These are phyloP conservation scores for Juglanconis oblonga DNA, from an alignment of 2,329 filamentous ascomycete genomes.

Conservation along the genomic window DNA sequence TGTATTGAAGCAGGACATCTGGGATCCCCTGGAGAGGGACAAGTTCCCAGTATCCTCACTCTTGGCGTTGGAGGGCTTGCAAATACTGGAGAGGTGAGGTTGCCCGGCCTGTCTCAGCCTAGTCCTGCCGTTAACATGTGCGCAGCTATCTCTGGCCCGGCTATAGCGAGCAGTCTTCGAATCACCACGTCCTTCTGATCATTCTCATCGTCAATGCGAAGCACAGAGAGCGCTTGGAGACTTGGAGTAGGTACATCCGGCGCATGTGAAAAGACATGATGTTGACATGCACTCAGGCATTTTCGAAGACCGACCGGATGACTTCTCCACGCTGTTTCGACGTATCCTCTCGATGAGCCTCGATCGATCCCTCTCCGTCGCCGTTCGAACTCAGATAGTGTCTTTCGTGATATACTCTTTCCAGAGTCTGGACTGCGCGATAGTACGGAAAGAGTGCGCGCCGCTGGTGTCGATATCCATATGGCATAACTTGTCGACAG, in stretches of 20 bases:
- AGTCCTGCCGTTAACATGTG: conserved; percentile 23
- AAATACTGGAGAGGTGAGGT: conserved; percentile 75
- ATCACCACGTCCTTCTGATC: conserved; percentile 86
- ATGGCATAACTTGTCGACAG: conserved; percentile 88
- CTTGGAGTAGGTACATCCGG: conserved; percentile 66
- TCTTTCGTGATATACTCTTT: conserved; percentile 89
- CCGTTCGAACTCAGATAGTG: conserved; percentile 77
- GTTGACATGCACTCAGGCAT: conserved; percentile 48
- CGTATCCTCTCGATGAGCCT: conserved; percentile 85
- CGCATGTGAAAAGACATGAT: neutral
- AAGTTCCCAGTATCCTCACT: conserved; percentile 75
- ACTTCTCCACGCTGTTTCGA: conserved; percentile 87
- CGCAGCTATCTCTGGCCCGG: conserved; percentile 88
- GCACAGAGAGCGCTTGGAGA: conserved; percentile 78
- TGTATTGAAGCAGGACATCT: conserved; percentile 81
- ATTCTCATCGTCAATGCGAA: conserved; percentile 85
- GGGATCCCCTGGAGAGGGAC: conserved; percentile 82
- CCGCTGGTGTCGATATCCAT: conserved; percentile 91
- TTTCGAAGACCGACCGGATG: conserved; percentile 72
- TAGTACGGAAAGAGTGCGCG: conserved; percentile 94
- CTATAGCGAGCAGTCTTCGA: conserved; percentile 83
- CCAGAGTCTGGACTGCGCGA: conserved; percentile 83
- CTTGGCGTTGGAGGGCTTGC: conserved; percentile 81
- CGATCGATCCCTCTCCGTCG: conserved; percentile 62
- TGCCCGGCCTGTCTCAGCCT: neutral